Conservation (phyloP, 768 basidiomycete genomes). For the Harrya chromipes region DNA sequence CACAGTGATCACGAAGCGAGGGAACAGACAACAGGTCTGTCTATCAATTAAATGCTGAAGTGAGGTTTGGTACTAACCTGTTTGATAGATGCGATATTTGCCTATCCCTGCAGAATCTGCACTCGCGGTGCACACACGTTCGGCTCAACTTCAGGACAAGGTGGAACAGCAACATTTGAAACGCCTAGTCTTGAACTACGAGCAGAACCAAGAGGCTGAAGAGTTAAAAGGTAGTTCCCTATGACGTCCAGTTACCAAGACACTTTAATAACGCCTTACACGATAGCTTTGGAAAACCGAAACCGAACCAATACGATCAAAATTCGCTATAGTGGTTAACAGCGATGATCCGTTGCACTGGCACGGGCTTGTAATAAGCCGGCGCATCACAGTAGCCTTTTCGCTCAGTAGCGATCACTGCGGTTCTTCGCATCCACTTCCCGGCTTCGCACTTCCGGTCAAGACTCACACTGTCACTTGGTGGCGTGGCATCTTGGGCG, state of each 20-base stretch:
- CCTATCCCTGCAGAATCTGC: slow-evolving; percentile 86
- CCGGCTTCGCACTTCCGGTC: slow-evolving; percentile 18
- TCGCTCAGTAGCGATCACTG: slow-evolving; percentile 23
- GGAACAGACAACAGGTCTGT: slow-evolving; percentile 90
- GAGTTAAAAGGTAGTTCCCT: slow-evolving; percentile 61
- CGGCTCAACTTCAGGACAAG: slow-evolving; percentile 90
- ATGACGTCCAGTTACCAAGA: not conserved
- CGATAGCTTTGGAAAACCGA: slow-evolving; percentile 63
- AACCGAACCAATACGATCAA: slow-evolving; percentile 68
- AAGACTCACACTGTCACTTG: slow-evolving; percentile 16
- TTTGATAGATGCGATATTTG: slow-evolving; percentile 71
- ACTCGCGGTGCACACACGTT: slow-evolving; percentile 85
- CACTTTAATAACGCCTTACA: not conserved
- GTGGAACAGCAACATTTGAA: slow-evolving; percentile 98
- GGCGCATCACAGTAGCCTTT: slow-evolving; percentile 19
- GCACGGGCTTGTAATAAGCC: too few relatives aligned
- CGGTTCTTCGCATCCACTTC: slow-evolving; percentile 19
- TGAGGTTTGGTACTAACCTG: slow-evolving; percentile 9
- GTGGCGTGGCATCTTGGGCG: slow-evolving; percentile 14
- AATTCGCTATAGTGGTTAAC: slow-evolving; percentile 71
- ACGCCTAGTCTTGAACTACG: slow-evolving; percentile 88
- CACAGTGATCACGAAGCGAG: slow-evolving; percentile 87
- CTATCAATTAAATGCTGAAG: slow-evolving; percentile 1
- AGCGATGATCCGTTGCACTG: slow-evolving; percentile 12
- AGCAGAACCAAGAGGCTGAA: slow-evolving; percentile 85